A percentile compares a stretch with the other conserved stretches of the same genome.
Evolutionary conservation across 129 eudicot species (phyloP).

Genomic region (Mikania micrantha): DNA sequence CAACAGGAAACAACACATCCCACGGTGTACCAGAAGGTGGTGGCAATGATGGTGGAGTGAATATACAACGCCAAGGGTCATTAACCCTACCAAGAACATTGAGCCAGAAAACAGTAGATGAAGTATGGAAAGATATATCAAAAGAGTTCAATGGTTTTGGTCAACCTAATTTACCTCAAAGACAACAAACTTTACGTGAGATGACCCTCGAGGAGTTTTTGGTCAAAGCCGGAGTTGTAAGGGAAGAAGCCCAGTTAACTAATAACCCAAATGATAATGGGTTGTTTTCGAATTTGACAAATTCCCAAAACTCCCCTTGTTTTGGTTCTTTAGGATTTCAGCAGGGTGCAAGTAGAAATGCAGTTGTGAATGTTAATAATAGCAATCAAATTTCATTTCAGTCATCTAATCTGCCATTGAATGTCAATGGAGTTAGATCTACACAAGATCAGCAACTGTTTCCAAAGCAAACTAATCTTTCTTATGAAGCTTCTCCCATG

Average conservation of each 20-base stretch:
- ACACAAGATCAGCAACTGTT: constrained; percentile 42
- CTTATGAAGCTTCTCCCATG: constrained; percentile 62
- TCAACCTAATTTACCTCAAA: constrained; percentile 41
- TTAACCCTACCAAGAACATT: constrained; percentile 82
- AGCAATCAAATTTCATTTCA: constrained; percentile 43
- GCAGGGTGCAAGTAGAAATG: constrained; percentile 25
- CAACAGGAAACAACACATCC: constrained; percentile 17
- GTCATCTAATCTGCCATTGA: constrained; percentile 50
- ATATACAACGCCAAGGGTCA: constrained; percentile 84
- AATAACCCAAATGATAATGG: constrained; percentile 33
- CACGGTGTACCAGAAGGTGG: constrained; percentile 15
- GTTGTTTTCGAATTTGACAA: constrained; percentile 41
- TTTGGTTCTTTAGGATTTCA: constrained; percentile 49
- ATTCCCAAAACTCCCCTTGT: constrained; percentile 38
- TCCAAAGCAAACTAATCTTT: constrained; percentile 60
- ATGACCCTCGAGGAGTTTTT: constrained; percentile 93
- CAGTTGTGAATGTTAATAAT: constrained; percentile 10
- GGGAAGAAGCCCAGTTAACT: constrained; percentile 54
- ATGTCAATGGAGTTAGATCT: constrained; percentile 62
- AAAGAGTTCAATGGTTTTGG: constrained; percentile 45
- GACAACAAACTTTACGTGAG: constrained; percentile 84
- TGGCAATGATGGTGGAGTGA: constrained; percentile 31
- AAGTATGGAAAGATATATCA: constrained; percentile 82
- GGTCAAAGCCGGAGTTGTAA: constrained; percentile 86
- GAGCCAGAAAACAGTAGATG: constrained; percentile 88